A percentile compares a stretch with the other conserved stretches of the same genome.
phyloP scores from a whole-genome alignment of 805 yeast species.

The Candida takata region DNA sequence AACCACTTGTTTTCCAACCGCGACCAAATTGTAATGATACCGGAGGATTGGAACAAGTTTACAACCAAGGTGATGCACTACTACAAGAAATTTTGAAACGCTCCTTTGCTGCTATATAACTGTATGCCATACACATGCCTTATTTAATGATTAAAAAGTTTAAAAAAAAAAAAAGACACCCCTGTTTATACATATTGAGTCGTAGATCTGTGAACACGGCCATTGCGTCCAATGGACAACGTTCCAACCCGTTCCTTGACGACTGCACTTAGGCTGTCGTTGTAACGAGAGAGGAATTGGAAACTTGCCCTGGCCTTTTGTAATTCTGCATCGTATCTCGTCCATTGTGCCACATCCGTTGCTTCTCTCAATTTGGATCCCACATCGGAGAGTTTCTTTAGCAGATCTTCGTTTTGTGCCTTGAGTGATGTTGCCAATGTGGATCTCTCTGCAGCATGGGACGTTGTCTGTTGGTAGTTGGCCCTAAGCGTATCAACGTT shows the following conservation, averaged over 20 bases:
- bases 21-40: slow-evolving; percentile 4
- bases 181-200: slow-evolving; percentile 17
- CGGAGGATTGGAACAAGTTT: slow-evolving; percentile 15
- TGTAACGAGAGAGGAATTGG: slow-evolving; percentile 14
- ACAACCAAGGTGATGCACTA: slow-evolving; percentile 15
- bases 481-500: neutral
- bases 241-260: slow-evolving; percentile 21
- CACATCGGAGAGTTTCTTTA: slow-evolving; percentile 28
- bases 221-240: slow-evolving; percentile 21
- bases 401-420: slow-evolving; percentile 20
- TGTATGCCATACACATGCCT: too few species aligned
- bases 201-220: slow-evolving; percentile 23
- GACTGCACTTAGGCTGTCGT: slow-evolving; percentile 8
- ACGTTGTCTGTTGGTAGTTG: slow-evolving; percentile 39
- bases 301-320: slow-evolving; percentile 1
- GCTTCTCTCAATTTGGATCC: slow-evolving; percentile 24
- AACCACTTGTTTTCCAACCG: slow-evolving; percentile 17
- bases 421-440: slow-evolving; percentile 21
- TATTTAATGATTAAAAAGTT: too few species aligned
- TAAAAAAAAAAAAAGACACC: too few species aligned
- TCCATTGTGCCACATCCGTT: slow-evolving; percentile 1
- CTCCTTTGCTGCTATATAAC: too few species aligned
- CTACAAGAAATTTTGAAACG: slow-evolving; percentile 18
- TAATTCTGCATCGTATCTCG: neutral
- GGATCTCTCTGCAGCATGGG: slow-evolving; percentile 41